Conservation (phyloP, 805 yeast genomes). For the Saccharomycopsis capsularis region DNA sequence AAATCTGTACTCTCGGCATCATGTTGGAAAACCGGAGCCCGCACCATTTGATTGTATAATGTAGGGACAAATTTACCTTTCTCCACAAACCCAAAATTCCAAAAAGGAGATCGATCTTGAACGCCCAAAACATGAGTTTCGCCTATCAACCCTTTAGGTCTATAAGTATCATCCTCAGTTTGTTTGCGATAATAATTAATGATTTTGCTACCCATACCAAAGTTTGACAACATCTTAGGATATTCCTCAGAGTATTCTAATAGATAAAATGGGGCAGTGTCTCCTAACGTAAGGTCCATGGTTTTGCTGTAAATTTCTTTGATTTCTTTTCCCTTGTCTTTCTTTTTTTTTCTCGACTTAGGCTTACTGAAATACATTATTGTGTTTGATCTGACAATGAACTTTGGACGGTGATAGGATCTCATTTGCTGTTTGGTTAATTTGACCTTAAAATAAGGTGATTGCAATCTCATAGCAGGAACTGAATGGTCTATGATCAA, state of each 20-base stretch:
- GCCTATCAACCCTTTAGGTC: slow-evolving; percentile 86
- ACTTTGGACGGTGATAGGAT: slow-evolving; percentile 71
- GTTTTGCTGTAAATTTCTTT: slow-evolving; percentile 66
- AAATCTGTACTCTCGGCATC: slow-evolving; percentile 76
- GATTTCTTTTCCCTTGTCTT: slow-evolving; percentile 77
- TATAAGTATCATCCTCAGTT: slow-evolving; percentile 67
- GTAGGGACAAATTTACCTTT: slow-evolving; percentile 94
- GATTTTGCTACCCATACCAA: slow-evolving; percentile 93
- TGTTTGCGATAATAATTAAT: slow-evolving; percentile 89
- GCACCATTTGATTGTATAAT: slow-evolving; percentile 77
- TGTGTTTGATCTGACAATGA: slow-evolving; percentile 72
- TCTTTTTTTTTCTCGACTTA: slow-evolving; percentile 76
- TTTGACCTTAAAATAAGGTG: slow-evolving; percentile 83
- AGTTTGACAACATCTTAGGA: slow-evolving; percentile 75
- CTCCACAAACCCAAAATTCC: slow-evolving; percentile 97
- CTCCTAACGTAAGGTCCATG: slow-evolving; percentile 76
- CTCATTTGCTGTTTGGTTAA: slow-evolving; percentile 62
- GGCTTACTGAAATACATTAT: slow-evolving; percentile 67
- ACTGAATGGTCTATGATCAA: slow-evolving; percentile 84
- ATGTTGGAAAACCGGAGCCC: slow-evolving; percentile 92
- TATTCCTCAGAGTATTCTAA: slow-evolving; percentile 88
- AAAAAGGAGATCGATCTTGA: slow-evolving; percentile 93
- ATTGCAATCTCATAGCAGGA: slow-evolving; percentile 80
- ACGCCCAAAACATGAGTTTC: slow-evolving; percentile 96
- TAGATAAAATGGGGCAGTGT: slow-evolving; percentile 66